Base-by-base conservation (phyloP, 163 green algal genomes). In the Scenedesmus sp. region DNA sequence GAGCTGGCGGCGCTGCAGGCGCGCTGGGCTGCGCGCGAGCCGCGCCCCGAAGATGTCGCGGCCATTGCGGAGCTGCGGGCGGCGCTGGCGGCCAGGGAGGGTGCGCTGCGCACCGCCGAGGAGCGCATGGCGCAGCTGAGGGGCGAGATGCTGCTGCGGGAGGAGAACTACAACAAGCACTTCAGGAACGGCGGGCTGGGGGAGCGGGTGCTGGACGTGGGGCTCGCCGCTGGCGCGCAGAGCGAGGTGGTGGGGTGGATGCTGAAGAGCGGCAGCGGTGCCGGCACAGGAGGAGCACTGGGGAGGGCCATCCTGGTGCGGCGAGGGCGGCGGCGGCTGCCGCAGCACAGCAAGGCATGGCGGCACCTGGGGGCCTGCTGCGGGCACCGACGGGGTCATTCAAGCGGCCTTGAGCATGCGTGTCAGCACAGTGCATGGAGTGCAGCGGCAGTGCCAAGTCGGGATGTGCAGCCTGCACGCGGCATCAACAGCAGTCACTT, bases 101-200 rank as follows among this genome's bases (percentile, higher is more conserved):
- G 88, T 53, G 89, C 89, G 80, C 87, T 95, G 46, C 88, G 93
- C 0, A 94, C 81, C 0, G 83, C 82, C 0, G 93, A 96, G 88
- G 94, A 94, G 72, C 92, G 93, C 1, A 94, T 96, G 91, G 72
- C 83, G 26, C 68, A 93, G 82, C 90, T 96, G 80, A 86, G 93
- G 0, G 86, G 81, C 4, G 93, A 96, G 91, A 88, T 96, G 93
- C 86, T 96, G 88, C 86, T 95, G 80, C 81, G 92, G 35, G 94
- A 96, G 91, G 94, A 96, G 24, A 96, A 91, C 78, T 96, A 96
- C 93, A 96, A 96, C 92, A 95, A 95, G 81, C 91, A 94, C 91
- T 96, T 96, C 83, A 94, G 94, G 81, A 96, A 96, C 80, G 94
- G 94, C 1, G 94, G 94, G 9, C 83, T 90, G 70, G 94, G 93